Base-by-base conservation (phyloP, 1,284 basidiomycete genomes). In the Apiotrichum laibachii region DNA sequence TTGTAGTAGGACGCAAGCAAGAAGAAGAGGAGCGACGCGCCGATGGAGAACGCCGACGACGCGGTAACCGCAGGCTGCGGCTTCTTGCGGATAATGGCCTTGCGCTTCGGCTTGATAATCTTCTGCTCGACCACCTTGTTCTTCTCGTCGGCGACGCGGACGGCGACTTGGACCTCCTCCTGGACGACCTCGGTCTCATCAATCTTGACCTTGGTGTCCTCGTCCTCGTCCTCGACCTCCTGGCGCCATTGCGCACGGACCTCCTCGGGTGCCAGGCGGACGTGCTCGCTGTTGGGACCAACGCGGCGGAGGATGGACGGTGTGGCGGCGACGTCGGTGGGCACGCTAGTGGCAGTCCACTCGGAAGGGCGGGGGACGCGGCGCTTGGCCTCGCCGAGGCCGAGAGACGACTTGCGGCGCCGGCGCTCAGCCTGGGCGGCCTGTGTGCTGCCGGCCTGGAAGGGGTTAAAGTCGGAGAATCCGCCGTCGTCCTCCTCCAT, bases 381-480 rank as follows among this genome's bases (percentile, higher is more conserved):
- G 54, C 57, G 67, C 55, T 60, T 57, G 31, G 47, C 39, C 22
- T 56, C 56, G 12, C 52, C 53, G 10, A 63, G 54, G 15, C 63
- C 63, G 26, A 66, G 53, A 1, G 67, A 65, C 22, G 63, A 67
- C 62, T 77, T 77, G 62, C 76, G 69, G 53, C 76, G 67, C 10
- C 73, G 61, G 49, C 71, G 64, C 52, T 72, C 73, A 5, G 69
- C 53, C 35, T 78, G 77, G 0, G 75, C 75, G 9, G 76, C 76
- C 15, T 77, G 75, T 40, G 80, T 80, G 46, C 77, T 76, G 19
- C 80, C 80, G 33, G 76, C 78, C 64, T 83, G 82, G 68, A 83
- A 83, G 1, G 82, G 81, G 67, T 83, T 83, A 66, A 71, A 80
- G 59, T 82, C 80, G 18, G 79, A 81, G 63, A 82, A 83, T 48